Percentiles rank a stretch among this genome's conserved stretches.
Conservation (phyloP, 1,284 basidiomycete species). For the Mycena sp. region DNA sequence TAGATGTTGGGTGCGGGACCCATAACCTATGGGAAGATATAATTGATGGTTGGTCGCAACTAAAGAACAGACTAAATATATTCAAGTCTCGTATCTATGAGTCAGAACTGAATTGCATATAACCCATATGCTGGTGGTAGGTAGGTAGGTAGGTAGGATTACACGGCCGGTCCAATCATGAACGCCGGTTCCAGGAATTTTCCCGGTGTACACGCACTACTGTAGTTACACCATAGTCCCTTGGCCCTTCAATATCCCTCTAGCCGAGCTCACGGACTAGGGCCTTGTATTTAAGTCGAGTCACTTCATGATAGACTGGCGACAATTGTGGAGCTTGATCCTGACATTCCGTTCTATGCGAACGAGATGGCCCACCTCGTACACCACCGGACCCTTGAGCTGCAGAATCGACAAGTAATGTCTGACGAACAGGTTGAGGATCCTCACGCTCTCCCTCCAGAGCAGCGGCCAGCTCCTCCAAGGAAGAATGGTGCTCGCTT, state of each 20-base stretch:
- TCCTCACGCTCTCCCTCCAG: neutral
- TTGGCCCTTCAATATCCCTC: no score
- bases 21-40: conserved; percentile 26
- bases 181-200: no score
- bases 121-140: no score
- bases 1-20: conserved; percentile 24
- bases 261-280: no score
- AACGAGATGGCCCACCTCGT: neutral
- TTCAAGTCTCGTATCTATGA: no score
- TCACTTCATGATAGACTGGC: neutral
- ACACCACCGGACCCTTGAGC: neutral
- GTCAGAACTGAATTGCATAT: no score
- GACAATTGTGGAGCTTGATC: neutral
- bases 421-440: neutral
- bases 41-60: neutral
- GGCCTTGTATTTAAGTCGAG: no score
- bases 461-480: neutral
- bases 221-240: no score
- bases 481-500: neutral
- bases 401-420: neutral
- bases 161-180: no score
- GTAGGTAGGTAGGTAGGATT: no score
- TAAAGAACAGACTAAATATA: conserved; percentile 6
- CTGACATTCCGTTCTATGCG: neutral
- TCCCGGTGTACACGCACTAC: no score